Base-by-base conservation (phyloP, 2,329 filamentous ascomycete species). In the Aurifilum marmelostoma region DNA sequence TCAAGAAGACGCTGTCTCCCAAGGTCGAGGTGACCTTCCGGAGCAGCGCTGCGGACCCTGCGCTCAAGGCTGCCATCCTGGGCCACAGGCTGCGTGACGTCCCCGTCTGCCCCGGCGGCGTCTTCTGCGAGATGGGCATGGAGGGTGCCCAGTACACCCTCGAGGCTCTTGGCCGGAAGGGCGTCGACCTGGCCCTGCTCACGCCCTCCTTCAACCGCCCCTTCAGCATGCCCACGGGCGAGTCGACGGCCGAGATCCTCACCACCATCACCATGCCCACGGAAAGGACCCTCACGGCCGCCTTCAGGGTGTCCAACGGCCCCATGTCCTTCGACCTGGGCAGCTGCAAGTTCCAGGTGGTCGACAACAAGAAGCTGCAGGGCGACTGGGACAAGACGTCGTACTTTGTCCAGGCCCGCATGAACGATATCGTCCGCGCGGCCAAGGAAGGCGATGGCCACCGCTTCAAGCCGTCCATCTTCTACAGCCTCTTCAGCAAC, bases 401-500 rank as follows among this genome's bases (percentile, higher is more conserved):
- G 1, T 70, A 66, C 65, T 70, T 67, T 43, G 67, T 70, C 32
- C 63, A 66, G 62, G 62, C 65, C 2, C 66, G 66, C 50, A 67
- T 70, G 65, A 56, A 61, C 6, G 68, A 67, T 9, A 27, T 67
- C n/a, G 47, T 70, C 39, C 54, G 58, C 27, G n/a, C 52, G 1
- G 58, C 68, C 29, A 67, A 70, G 50, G 68, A 70, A 16, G 68
- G 68, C n/a, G 58, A 67, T 6, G 68, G 65, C 6, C 68, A 70
- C 68, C 65, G 68, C 9, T 65, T 70, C 65, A 67, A 67, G 65
- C 68, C 68, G 1, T 60, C 56, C 54, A 69, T 74, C 54, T 66
- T 77, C 61, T 77, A 75, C 67, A 72, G 69, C 37, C 67, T 76
- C 34, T 76, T 74, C 69, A 67, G 67, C 64, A 73, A 67, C 18